Percentiles rank a stretch among this genome's conserved stretches.
These are phyloP conservation scores for Allium cepa DNA, from an alignment of 106 monocot genomes.

Conservation along the genomic window DNA sequence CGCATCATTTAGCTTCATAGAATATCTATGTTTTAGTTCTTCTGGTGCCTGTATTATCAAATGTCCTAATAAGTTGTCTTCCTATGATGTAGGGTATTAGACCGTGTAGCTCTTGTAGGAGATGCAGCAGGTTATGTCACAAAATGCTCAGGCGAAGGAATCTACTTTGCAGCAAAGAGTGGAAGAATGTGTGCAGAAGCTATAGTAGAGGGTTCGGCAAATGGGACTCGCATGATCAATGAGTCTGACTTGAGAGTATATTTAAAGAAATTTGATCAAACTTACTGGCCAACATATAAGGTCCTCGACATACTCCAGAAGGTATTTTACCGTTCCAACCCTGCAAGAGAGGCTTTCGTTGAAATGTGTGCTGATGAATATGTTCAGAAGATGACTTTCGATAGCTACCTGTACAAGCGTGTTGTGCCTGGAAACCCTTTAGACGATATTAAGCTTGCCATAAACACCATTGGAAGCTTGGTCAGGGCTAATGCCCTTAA, in stretches of 20 bases:
- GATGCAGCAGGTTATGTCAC: conserved; percentile 96
- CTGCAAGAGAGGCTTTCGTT: conserved; percentile 68
- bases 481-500: conserved; percentile 74
- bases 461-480: conserved; percentile 89
- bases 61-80: too few relatives aligned
- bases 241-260: conserved; percentile 77
- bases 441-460: conserved; percentile 78
- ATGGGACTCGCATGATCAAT: conserved; percentile 63
- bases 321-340: conserved; percentile 93
- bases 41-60: too few relatives aligned
- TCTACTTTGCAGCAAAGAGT: conserved; percentile 89
- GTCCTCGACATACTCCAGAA: conserved; percentile 96
- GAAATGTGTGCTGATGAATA: conserved; percentile 87
- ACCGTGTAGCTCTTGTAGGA: conserved; percentile 67
- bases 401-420: conserved; percentile 90
- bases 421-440: conserved; percentile 87
- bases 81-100: conserved; percentile 24
- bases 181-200: conserved; percentile 77
- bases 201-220: conserved; percentile 56
- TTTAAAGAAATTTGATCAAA: conserved; percentile 67
- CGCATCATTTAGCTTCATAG: too few relatives aligned
- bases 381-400: conserved; percentile 99
- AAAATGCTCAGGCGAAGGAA: conserved; percentile 97
- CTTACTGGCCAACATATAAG: conserved; percentile 98
- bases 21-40: too few relatives aligned